These are phyloP conservation scores for Fusarium sambucinum DNA, from an alignment of 2,329 filamentous ascomycete genomes.

Conservation along the genomic window DNA sequence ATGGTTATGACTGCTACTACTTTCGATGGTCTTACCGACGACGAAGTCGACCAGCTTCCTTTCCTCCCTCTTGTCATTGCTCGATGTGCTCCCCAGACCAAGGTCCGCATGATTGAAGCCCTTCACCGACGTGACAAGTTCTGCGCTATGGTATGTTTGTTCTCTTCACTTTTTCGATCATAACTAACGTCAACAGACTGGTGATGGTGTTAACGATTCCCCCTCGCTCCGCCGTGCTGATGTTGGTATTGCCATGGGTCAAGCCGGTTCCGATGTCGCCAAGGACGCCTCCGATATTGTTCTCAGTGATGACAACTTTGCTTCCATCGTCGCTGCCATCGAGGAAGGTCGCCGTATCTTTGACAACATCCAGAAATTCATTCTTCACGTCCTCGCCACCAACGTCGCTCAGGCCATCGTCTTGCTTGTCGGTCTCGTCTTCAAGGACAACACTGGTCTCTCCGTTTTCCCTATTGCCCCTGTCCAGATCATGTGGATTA, in stretches of 20 bases:
- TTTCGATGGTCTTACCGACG: slow-evolving; percentile 73
- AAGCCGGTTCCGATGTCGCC: slow-evolving; percentile 72
- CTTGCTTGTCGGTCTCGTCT: slow-evolving; percentile 76
- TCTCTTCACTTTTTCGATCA: not conserved
- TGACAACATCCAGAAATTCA: slow-evolving; percentile 82
- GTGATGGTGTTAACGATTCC: slow-evolving; percentile 80
- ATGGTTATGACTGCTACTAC: slow-evolving; percentile 74
- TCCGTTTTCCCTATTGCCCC: slow-evolving; percentile 81
- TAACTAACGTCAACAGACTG: slow-evolving; percentile 59
- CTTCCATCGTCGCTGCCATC: slow-evolving; percentile 76
- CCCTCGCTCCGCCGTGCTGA: slow-evolving; percentile 77
- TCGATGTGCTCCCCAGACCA: slow-evolving; percentile 76
- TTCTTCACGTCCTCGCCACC: slow-evolving; percentile 75
- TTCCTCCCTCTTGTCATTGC: slow-evolving; percentile 76
- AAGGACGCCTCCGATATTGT: slow-evolving; percentile 76
- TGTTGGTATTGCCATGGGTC: slow-evolving; percentile 77
- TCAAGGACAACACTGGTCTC: slow-evolving; percentile 73
- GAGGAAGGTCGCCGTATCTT: slow-evolving; percentile 79
- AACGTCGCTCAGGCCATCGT: slow-evolving; percentile 79
- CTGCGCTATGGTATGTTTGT: slow-evolving; percentile 69
- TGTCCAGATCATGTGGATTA: slow-evolving; percentile 85
- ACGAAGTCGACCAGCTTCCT: slow-evolving; percentile 73
- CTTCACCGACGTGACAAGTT: slow-evolving; percentile 74
- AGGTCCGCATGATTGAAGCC: slow-evolving; percentile 80
- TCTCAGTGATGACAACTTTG: slow-evolving; percentile 80